Evolutionary conservation across 163 green algal genomes (phyloP).

Genomic region (Volvox carteri): DNA sequence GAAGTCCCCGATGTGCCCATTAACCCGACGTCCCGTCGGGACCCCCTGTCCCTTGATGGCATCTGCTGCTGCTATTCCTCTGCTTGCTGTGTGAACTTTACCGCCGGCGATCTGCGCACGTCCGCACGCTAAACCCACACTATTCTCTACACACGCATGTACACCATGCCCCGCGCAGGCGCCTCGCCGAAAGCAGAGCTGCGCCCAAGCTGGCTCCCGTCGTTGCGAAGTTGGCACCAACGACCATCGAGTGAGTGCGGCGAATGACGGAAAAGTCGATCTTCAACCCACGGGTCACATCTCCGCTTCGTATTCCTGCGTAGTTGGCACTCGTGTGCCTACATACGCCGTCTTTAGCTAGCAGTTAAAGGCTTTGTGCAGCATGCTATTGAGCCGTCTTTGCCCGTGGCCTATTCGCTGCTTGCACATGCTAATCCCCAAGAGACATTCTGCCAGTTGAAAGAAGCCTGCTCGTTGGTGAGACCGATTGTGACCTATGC

Average conservation of each 20-base stretch:
- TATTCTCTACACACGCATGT: not conserved
- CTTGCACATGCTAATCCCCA: not conserved
- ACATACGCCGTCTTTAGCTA: too few species aligned
- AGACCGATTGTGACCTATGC: not conserved
- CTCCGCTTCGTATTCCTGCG: not conserved
- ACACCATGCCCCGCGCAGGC: conserved; percentile 4
- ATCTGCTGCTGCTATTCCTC: not conserved
- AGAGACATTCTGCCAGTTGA: too few species aligned
- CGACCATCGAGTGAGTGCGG: not conserved
- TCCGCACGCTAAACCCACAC: too few species aligned
- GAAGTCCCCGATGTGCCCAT: too few species aligned
- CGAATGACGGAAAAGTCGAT: not conserved
- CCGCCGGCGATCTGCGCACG: too few species aligned
- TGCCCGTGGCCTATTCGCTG: not conserved
- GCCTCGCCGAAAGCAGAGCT: conserved; percentile 8
- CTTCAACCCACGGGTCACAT: not conserved
- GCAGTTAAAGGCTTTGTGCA: not conserved
- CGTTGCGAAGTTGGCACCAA: not conserved
- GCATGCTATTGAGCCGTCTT: not conserved
- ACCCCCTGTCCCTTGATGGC: not conserved
- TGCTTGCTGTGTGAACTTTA: not conserved
- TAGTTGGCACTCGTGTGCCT: too few species aligned
- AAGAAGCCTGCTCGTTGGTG: too few species aligned
- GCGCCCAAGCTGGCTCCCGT: conserved; percentile 3
- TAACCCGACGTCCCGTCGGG: too few species aligned